Evolutionary conservation across 148 eudicot species (phyloP), one percentile per base, ranked within the genome.

Genomic region (Chenopodium album): DNA sequence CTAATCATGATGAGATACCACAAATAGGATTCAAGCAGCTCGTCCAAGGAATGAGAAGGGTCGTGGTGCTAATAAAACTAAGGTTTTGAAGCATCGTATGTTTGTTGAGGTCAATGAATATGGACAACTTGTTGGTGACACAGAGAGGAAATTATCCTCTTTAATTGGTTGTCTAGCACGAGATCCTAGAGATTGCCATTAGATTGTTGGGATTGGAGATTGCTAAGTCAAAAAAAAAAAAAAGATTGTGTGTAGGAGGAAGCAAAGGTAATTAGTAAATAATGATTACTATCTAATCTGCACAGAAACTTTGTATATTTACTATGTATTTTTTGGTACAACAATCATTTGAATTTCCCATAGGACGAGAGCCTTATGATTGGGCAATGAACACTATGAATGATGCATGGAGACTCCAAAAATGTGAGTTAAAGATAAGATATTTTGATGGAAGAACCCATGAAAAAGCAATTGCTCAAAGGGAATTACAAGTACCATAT

Each of bases 391-490:
- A 64, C 4, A 77, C 65, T 37, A 19, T 62, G 52, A 44, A 26
- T 34, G 52, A 31, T 37, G 60, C 60, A 9, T 77, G 54, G 79
- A 77, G 79, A 37, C 16, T 63, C 0, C 5, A 63, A 34, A 77
- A 77, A 47, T 59, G 29, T 60, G 79, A 31, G 46, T 32, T 60
- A 23, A 77, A 77, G 22, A 62, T 63, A 10, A 29, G 9, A 2
- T 31, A 62, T 41, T 77, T 77, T 77, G 71, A 77, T 77, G 71
- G 71, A 20, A 77, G 71, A 41, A 64, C 52, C 44, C 79, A 77
- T 44, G 48, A 77, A 41, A 71, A 62, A 20, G 71, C 56, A 22
- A 22, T 77, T 7, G 60, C 48, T 14, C 52, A 31, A 29, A 22
- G 59, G 52, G 37, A 2, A 68, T 29, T 4, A 69, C 6, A 69